Evolutionary conservation across 2,329 filamentous ascomycete species (phyloP).

Genomic region (Cytospora leucostoma): DNA sequence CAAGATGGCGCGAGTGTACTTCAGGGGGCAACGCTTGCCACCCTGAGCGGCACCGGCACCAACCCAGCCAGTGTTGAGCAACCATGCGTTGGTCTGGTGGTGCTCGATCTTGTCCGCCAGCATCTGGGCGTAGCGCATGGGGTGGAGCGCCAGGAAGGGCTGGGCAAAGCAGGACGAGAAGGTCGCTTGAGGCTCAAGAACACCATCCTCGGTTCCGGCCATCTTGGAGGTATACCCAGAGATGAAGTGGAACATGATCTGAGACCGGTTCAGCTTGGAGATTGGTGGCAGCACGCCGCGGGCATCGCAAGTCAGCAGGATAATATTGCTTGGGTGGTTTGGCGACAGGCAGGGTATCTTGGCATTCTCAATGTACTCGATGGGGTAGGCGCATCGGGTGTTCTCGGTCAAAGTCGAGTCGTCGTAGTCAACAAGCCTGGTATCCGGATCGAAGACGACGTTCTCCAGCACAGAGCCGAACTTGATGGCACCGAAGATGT

Average conservation of each 20-base stretch:
- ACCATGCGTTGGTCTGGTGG: slow-evolving; percentile 95
- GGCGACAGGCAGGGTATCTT: slow-evolving; percentile 93
- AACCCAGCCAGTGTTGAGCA: slow-evolving; percentile 98
- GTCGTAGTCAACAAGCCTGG: slow-evolving; percentile 92
- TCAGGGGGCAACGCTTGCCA: slow-evolving; percentile 94
- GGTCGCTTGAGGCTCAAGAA: slow-evolving; percentile 95
- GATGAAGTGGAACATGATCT: slow-evolving; percentile 99
- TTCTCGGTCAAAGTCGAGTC: slow-evolving; percentile 95
- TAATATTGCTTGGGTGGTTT: slow-evolving; percentile 93
- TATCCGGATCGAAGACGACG: slow-evolving; percentile 92
- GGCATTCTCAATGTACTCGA: slow-evolving; percentile 98
- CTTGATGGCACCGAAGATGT: slow-evolving; percentile 94
- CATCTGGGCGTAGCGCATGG: slow-evolving; percentile 99
- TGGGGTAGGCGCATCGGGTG: slow-evolving; percentile 97
- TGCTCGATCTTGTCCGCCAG: slow-evolving; percentile 95
- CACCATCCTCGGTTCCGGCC: slow-evolving; percentile 96
- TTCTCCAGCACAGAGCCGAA: slow-evolving; percentile 98
- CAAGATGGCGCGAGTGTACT: slow-evolving; percentile 97
- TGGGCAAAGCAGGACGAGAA: slow-evolving; percentile 99
- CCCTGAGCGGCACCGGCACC: slow-evolving; percentile 88
- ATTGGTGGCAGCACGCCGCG: slow-evolving; percentile 96
- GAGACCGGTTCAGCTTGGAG: slow-evolving; percentile 89
- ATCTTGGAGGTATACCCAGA: slow-evolving; percentile 99
- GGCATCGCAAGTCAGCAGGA: slow-evolving; percentile 96
- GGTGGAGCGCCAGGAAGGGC: slow-evolving; percentile 97